phyloP scores from a whole-genome alignment of 2,329 filamentous ascomycete species.

The Penicillium sp. region DNA sequence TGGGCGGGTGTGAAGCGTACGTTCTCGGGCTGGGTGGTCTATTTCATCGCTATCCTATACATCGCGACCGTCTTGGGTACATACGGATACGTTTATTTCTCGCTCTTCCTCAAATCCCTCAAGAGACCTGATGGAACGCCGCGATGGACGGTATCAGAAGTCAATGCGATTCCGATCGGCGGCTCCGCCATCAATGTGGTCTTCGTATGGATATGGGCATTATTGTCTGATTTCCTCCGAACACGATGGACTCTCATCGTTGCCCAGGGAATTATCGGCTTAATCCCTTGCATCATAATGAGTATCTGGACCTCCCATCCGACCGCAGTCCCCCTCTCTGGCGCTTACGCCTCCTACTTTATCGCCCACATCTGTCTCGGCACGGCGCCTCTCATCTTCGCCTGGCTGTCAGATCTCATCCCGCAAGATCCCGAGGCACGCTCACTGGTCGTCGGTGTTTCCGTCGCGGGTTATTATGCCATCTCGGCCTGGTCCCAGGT shows the following conservation, averaged over 20 bases:
- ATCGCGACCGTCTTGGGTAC: conserved; percentile 49
- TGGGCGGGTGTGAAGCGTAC: conserved; percentile 49
- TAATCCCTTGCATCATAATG: conserved; percentile 55
- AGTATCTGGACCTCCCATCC: conserved; percentile 55
- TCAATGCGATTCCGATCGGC: conserved; percentile 54
- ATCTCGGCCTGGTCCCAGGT: conserved; percentile 56
- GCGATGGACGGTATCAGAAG: conserved; percentile 47
- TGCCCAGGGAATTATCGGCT: conserved; percentile 49
- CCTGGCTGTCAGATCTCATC: conserved; percentile 55
- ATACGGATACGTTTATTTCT: conserved; percentile 45
- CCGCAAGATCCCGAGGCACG: conserved; percentile 54
- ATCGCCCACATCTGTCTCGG: conserved; percentile 52
- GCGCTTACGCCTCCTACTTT: conserved; percentile 56
- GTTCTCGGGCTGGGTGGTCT: conserved; percentile 48
- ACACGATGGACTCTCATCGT: conserved; percentile 56
- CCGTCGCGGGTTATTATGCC: conserved; percentile 54
- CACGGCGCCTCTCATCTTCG: conserved; percentile 55
- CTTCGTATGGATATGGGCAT: conserved; percentile 58
- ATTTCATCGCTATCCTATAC: conserved; percentile 50
- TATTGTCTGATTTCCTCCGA: conserved; percentile 52
- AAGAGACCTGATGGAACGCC: conserved; percentile 42
- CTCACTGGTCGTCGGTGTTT: conserved; percentile 52
- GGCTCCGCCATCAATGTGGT: conserved; percentile 53
- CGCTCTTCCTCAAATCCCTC: conserved; percentile 26
- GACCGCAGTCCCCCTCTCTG: conserved; percentile 43